Evolutionary conservation across 768 basidiomycete species (phyloP).

Genomic region (Trametes cubensis): DNA sequence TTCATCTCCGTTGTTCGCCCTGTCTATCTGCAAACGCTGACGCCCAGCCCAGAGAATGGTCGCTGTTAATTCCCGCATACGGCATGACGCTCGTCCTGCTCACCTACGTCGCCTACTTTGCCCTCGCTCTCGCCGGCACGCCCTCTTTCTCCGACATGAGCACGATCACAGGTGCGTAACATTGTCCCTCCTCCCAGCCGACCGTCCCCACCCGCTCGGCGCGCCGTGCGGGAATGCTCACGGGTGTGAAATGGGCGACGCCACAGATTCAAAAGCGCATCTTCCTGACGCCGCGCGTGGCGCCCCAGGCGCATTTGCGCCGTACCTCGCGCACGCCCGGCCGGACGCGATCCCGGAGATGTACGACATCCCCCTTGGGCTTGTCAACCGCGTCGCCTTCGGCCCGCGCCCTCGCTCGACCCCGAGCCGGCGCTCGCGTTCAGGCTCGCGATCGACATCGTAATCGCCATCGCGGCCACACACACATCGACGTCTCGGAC

Average conservation of each 20-base stretch:
- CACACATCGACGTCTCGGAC: too few species aligned
- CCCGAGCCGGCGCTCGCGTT: neutral
- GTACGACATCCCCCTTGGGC: conserved; percentile 81
- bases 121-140: conserved; percentile 71
- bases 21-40: neutral
- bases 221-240: conserved; percentile 14
- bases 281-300: conserved; percentile 39
- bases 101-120: conserved; percentile 77
- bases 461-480: too few species aligned
- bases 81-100: conserved; percentile 68
- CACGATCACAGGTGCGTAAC: conserved; percentile 64
- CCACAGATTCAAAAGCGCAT: conserved; percentile 59
- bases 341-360: conserved; percentile 58
- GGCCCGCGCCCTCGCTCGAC: conserved; percentile 14
- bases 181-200: conserved; percentile 2
- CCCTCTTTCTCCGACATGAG: conserved; percentile 69
- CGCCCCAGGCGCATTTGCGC: conserved; percentile 18
- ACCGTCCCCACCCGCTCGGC: conserved; percentile 5
- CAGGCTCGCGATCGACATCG: neutral
- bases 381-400: conserved; percentile 79
- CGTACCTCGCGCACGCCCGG: conserved; percentile 54
- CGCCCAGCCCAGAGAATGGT: conserved; percentile 69
- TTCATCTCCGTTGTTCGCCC: conserved; percentile 20
- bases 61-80: conserved; percentile 79
- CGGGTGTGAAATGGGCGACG: conserved; percentile 17